phyloP scores from a whole-genome alignment of 495 filamentous ascomycete species.

The Aspergillus coremiiformis region DNA sequence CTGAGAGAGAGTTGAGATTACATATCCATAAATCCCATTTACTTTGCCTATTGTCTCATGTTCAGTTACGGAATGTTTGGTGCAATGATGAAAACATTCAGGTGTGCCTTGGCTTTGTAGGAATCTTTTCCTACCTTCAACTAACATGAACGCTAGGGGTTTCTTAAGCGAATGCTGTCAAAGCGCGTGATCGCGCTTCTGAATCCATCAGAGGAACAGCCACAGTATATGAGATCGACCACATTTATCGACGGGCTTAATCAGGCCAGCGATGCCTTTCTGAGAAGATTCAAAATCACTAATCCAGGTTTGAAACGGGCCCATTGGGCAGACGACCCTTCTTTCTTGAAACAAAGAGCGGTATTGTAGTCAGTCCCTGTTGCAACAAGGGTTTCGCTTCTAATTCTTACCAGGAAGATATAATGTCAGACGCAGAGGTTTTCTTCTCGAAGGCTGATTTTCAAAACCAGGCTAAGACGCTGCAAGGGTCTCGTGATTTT shows the following conservation, averaged over 20 bases:
- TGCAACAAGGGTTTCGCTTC: background rate
- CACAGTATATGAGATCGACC: conserved; percentile 62
- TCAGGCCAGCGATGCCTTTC: conserved; percentile 60
- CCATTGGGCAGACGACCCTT: conserved; percentile 61
- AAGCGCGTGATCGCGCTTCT: conserved; percentile 55
- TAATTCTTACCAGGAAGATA: conserved; percentile 23
- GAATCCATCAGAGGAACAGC: conserved; percentile 52
- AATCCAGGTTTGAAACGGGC: conserved; percentile 61
- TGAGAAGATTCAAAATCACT: conserved; percentile 57
- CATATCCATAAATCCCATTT: conserved; percentile 83
- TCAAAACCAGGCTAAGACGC: conserved; percentile 50
- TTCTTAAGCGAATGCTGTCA: conserved; percentile 52
- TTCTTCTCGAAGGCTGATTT: conserved; percentile 63
- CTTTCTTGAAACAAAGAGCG: conserved; percentile 50
- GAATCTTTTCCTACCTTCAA: background rate
- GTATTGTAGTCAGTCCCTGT: conserved; percentile 13
- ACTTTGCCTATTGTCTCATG: conserved; percentile 70
- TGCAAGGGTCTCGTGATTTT: conserved; percentile 77
- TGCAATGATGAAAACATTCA: conserved; percentile 72
- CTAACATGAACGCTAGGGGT: conserved; percentile 23
- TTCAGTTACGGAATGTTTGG: conserved; percentile 72
- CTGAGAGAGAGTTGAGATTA: conserved; percentile 63
- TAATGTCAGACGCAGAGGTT: conserved; percentile 33
- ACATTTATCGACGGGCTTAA: conserved; percentile 73
- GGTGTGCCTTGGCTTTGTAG: conserved; percentile 23